A percentile compares a stretch with the other conserved stretches of the same genome.
phyloP scores from a whole-genome alignment of 768 basidiomycete genomes.

The Hebeloma cylindrosporum region DNA sequence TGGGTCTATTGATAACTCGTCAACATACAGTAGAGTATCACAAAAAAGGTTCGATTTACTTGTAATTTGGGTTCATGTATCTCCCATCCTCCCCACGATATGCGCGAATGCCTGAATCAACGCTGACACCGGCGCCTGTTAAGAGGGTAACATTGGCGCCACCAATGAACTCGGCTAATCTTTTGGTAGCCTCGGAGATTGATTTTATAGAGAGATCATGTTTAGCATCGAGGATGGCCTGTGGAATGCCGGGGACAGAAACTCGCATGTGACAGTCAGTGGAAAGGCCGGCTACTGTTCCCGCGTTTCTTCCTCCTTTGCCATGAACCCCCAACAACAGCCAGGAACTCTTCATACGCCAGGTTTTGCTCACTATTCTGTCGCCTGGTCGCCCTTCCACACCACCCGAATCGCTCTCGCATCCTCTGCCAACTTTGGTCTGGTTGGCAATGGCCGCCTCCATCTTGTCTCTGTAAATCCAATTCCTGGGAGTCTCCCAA shows the following conservation, averaged over 20 bases:
- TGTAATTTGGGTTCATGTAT: slow-evolving; percentile 90
- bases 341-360: slow-evolving; percentile 67
- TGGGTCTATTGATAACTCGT: slow-evolving; percentile 41
- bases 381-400: slow-evolving; percentile 88
- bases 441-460: slow-evolving; percentile 93
- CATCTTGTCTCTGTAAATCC: slow-evolving; percentile 59
- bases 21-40: slow-evolving; percentile 3
- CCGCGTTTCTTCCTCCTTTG: slow-evolving; percentile 7
- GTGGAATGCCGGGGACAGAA: slow-evolving; percentile 76
- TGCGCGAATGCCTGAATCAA: slow-evolving; percentile 94
- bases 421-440: slow-evolving; percentile 89
- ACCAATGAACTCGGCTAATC: slow-evolving; percentile 63
- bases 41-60: slow-evolving; percentile 42
- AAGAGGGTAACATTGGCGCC: slow-evolving; percentile 72
- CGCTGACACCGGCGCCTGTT: slow-evolving; percentile 92
- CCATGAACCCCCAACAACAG: slow-evolving; percentile 37
- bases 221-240: slow-evolving; percentile 48
- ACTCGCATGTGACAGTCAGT: slow-evolving; percentile 65
- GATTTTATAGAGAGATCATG: slow-evolving; percentile 37
- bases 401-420: slow-evolving; percentile 72
- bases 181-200: slow-evolving; percentile 53
- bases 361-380: slow-evolving; percentile 79
- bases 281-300: slow-evolving; percentile 21
- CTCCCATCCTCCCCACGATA: slow-evolving; percentile 86
- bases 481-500: slow-evolving; percentile 43